Conservation (phyloP, 2,329 filamentous ascomycete species). For the Neoscytalidium dimidiatum region DNA sequence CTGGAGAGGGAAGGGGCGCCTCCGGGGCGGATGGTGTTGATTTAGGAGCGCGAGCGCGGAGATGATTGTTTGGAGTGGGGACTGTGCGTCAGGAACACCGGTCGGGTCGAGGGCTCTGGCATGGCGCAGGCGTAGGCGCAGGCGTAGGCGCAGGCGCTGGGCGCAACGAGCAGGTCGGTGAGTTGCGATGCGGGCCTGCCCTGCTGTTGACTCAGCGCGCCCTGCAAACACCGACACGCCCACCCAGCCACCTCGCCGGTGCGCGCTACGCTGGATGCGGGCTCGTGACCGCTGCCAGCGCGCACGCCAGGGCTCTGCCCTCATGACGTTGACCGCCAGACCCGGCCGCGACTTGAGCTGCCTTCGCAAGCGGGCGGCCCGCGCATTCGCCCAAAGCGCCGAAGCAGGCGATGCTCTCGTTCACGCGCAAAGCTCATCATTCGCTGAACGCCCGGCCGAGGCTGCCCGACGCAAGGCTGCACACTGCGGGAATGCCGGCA, state of each 20-base stretch:
- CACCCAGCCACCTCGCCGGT: neutral
- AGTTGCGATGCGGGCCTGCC: no score
- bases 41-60: slow-evolving; percentile 11
- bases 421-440: neutral
- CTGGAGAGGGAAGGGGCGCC: slow-evolving; percentile 7
- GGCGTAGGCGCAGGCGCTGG: neutral
- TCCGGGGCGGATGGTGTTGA: slow-evolving; percentile 7
- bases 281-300: neutral
- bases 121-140: neutral
- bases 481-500: neutral
- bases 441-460: slow-evolving; percentile 5
- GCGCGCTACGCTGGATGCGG: neutral
- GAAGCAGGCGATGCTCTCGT: neutral
- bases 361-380: neutral
- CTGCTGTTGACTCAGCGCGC: neutral
- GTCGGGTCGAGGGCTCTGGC: neutral
- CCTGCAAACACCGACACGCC: neutral
- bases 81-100: neutral
- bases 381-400: neutral
- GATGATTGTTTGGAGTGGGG: slow-evolving; percentile 8
- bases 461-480: slow-evolving; percentile 4
- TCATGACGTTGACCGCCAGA: slow-evolving; percentile 5
- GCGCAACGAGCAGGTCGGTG: neutral
- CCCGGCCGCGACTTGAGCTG: neutral
- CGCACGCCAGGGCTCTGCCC: neutral